Evolutionary conservation across 1,284 basidiomycete genomes (phyloP).

Genomic region (Sporisorium reilianum): DNA sequence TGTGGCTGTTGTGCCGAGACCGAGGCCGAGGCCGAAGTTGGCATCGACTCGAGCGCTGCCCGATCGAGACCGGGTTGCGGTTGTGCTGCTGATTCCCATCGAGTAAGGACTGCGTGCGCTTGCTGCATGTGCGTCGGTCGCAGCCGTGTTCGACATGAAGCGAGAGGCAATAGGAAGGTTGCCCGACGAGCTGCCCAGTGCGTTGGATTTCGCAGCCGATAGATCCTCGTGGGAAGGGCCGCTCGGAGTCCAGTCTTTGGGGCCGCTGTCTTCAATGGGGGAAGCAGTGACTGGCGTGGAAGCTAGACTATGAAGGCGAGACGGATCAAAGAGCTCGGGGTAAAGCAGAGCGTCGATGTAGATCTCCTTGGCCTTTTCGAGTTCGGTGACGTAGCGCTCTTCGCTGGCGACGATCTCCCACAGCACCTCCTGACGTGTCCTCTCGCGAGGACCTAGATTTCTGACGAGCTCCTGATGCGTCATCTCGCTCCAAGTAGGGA

Average conservation of each 20-base stretch:
- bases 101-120: conserved; percentile 38
- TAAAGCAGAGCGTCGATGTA: conserved; percentile 92
- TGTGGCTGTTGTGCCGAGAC: conserved; percentile 40
- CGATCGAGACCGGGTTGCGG: background rate
- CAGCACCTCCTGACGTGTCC: conserved; percentile 94
- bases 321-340: conserved; percentile 67
- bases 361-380: conserved; percentile 89
- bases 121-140: conserved; percentile 12
- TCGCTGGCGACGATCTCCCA: conserved; percentile 98
- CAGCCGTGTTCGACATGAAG: conserved; percentile 41
- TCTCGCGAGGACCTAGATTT: conserved; percentile 90
- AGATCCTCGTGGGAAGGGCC: background rate
- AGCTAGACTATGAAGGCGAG: conserved; percentile 21
- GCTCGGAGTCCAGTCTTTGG: conserved; percentile 2
- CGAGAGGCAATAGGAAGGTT: conserved; percentile 60
- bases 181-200: conserved; percentile 6
- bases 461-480: conserved; percentile 94
- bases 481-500: conserved; percentile 88
- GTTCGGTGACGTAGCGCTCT: conserved; percentile 91
- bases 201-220: background rate
- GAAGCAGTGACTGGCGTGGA: background rate
- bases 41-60: conserved; percentile 9
- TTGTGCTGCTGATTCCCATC: background rate
- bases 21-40: conserved; percentile 45
- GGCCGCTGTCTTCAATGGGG: background rate